Evolutionary conservation across 192 early-diverging fungal genomes (phyloP).

Genomic region (Rhizophagus sp.): DNA sequence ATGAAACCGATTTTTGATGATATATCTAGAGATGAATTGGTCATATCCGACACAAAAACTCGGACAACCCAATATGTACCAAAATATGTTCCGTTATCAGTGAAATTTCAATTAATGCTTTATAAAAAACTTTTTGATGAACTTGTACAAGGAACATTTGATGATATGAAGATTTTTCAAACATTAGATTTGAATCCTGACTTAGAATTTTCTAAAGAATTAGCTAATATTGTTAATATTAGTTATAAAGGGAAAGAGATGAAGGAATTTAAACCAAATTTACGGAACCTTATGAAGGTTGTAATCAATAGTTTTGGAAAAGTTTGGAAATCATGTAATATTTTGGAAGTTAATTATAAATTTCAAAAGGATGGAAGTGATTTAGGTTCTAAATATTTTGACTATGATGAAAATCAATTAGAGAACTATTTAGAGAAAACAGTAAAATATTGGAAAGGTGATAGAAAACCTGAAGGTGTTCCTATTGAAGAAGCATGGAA

Average conservation of each 20-base stretch:
- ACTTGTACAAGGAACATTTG: not conserved
- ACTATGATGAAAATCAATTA: conserved; percentile 8
- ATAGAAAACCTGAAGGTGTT: conserved; percentile 9
- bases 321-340: conserved; percentile 1
- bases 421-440: not conserved
- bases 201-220: conserved; percentile 3
- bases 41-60: conserved; percentile 27
- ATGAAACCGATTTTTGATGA: not conserved
- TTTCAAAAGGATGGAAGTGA: conserved; percentile 16
- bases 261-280: not conserved
- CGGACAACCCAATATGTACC: not conserved
- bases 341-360: conserved; percentile 21
- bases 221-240: not conserved
- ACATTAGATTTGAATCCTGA: conserved; percentile 4
- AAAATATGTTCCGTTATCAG: not conserved
- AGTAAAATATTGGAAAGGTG: conserved; percentile 22
- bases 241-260: not conserved
- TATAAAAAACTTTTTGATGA: conserved; percentile 31
- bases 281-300: conserved; percentile 4
- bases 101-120: conserved; percentile 23
- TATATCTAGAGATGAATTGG: not conserved
- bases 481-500: conserved; percentile 30
- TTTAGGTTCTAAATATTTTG: not conserved
- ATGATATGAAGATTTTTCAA: conserved; percentile 8
- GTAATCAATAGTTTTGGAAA: not conserved